Percentiles rank a stretch among this genome's conserved stretches.
Evolutionary conservation across 108 stramenopile species (phyloP).

Genomic region (Cyclostephanos tholiformis): DNA sequence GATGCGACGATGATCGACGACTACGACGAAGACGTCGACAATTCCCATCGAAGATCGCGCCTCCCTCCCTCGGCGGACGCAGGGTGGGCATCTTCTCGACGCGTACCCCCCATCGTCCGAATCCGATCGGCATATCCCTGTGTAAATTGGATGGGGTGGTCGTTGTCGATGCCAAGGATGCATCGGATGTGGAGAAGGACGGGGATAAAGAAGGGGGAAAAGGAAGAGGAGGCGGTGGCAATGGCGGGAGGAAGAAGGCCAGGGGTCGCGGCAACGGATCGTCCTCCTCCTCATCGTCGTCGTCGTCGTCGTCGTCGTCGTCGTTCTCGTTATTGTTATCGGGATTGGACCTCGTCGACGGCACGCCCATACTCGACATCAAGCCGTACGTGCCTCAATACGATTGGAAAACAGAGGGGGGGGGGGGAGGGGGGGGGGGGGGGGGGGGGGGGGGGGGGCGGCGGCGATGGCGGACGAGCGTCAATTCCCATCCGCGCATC

Average conservation of each 20-base stretch:
- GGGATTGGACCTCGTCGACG: conserved; percentile 91
- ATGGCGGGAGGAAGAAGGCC: not conserved
- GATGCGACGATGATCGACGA: no score
- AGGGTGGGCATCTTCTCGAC: conserved; percentile 96
- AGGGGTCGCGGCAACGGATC: not conserved
- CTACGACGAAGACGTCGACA: conserved; percentile 33
- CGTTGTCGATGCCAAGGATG: no score
- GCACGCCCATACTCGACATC: conserved; percentile 93
- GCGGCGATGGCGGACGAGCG: not conserved
- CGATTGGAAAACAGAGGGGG: conserved; percentile 60
- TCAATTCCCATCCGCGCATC: no score
- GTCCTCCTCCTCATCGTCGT: conserved; percentile 19
- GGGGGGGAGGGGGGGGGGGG: conserved; percentile 18
- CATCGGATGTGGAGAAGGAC: no score
- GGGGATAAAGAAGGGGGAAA: conserved; percentile 23
- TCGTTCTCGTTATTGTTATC: conserved; percentile 66
- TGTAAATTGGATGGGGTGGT: conserved; percentile 76
- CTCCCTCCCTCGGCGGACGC: conserved; percentile 83
- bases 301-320: no score
- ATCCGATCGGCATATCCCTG: conserved; percentile 93
- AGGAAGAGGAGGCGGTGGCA: no score
- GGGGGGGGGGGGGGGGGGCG: not conserved
- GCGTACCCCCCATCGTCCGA: conserved; percentile 96
- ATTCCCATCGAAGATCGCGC: conserved; percentile 83
- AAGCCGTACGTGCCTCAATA: conserved; percentile 91